Evolutionary conservation across 148 eudicot species (phyloP), one percentile per base, ranked within the genome.

Genomic region (Rhododendron molle): DNA sequence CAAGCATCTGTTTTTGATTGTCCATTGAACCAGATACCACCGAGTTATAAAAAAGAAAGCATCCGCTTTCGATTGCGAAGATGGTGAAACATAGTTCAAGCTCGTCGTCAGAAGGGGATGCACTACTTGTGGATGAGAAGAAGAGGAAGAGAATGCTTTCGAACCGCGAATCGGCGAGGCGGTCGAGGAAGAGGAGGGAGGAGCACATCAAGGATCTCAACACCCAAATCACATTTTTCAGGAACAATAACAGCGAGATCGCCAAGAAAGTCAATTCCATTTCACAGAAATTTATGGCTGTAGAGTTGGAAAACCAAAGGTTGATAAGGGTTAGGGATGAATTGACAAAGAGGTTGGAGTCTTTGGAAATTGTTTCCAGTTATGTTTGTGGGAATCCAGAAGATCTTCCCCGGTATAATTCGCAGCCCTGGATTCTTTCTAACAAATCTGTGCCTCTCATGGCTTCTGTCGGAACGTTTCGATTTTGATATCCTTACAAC

Each of bases 81-180:
- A 81, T 91, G 81, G 50, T 46, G 3, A 83, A 86, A 43, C 88
- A 40, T 56, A 80, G 46, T 54, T 67, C 80, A 50, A 92, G 91
- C 80, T 90, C 92, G 2, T 90, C 89, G 36, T 90, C 91, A 12
- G 93, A 89, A 44, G 92, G 87, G n/a, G 49, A 85, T 30, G 85
- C 71, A 13, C 13, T 21, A 26, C 47, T 67, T 67, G 62, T 83
- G 80, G 96, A 92, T 46, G 94, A 95, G 60, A 95, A 90, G 84
- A 95, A 92, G 90, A 88, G 93, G 49, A 88, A 91, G 87, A 90
- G 98, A 76, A 92, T 87, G 98, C 90, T 91, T 11, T 94, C 95
- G 26, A 95, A 95, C 80, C 88, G 97, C 3, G 97, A 95, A 69
- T 95, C 98, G 1, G 98, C 98, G 0, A 83, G 93, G 69, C 85